These are phyloP conservation scores for Saturnispora besseyi DNA, from an alignment of 805 yeast species.

Conservation along the genomic window DNA sequence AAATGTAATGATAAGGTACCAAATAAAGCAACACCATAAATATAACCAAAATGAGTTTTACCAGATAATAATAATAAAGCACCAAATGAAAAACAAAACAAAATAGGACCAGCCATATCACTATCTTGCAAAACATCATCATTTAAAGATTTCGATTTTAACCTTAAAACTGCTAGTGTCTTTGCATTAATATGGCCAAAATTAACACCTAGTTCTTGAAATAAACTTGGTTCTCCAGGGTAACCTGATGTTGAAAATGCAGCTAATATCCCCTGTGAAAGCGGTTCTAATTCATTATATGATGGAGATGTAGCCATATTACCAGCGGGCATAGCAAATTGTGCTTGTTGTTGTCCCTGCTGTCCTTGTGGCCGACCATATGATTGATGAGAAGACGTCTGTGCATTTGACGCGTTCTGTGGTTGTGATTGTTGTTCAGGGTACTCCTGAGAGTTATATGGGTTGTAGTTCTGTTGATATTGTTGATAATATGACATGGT, in stretches of 20 bases:
- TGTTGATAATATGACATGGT: conserved; percentile 31
- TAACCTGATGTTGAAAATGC: conserved; percentile 92
- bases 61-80: conserved; percentile 76
- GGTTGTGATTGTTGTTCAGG: conserved; percentile 7
- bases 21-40: conserved; percentile 89
- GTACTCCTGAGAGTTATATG: conserved; percentile 6
- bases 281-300: conserved; percentile 4
- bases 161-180: conserved; percentile 80
- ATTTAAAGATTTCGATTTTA: conserved; percentile 47
- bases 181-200: conserved; percentile 78
- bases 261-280: conserved; percentile 60
- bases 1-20: conserved; percentile 82
- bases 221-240: conserved; percentile 86
- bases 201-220: conserved; percentile 91
- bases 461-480: conserved; percentile 13
- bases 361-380: conserved; percentile 2
- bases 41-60: conserved; percentile 92
- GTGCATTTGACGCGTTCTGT: neutral
- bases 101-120: conserved; percentile 90
- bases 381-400: neutral
- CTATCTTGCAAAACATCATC: conserved; percentile 78
- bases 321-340: conserved; percentile 1
- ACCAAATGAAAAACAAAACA: conserved; percentile 84
- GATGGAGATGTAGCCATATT: conserved; percentile 4
- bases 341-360: conserved; percentile 5